Percentiles rank a stretch among this genome's conserved stretches.
phyloP scores from a whole-genome alignment of 164 flowering plant genomes.

The Kingdonia uniflora region DNA sequence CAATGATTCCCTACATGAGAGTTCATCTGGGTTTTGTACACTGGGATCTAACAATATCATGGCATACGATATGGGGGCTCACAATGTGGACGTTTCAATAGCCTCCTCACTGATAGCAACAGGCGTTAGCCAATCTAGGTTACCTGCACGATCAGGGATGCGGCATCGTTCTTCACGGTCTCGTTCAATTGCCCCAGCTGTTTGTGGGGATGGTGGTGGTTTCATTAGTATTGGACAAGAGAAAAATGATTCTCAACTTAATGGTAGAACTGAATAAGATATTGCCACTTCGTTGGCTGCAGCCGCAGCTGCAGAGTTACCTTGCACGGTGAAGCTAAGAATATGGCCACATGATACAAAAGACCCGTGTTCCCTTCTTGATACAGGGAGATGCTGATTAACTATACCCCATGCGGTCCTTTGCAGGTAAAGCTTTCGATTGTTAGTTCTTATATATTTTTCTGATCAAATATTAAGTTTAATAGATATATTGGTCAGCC shows the following conservation, averaged over 20 bases:
- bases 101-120: conserved; percentile 23
- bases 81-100: conserved; percentile 15
- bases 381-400: conserved; percentile 56
- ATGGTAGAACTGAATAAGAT: conserved; percentile 58
- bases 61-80: conserved; percentile 16
- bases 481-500: too few relatives aligned
- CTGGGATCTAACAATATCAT: conserved; percentile 10
- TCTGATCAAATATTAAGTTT: too few relatives aligned
- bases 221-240: conserved; percentile 20
- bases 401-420: conserved; percentile 96
- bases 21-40: conserved; percentile 21
- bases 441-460: too few relatives aligned
- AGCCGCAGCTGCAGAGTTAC: conserved; percentile 86
- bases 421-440: conserved; percentile 55
- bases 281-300: conserved; percentile 72
- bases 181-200: conserved; percentile 23
- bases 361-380: conserved; percentile 68
- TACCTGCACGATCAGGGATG: conserved; percentile 38
- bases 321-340: conserved; percentile 91
- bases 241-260: conserved; percentile 40
- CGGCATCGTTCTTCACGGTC: conserved; percentile 44
- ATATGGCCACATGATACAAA: conserved; percentile 85
- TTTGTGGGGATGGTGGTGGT: conserved; percentile 32
- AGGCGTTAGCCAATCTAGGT: conserved; percentile 23
- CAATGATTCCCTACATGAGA: conserved; percentile 25